Conservation (phyloP, 352 stramenopile genomes). For the Globisporangium megalacanthum region DNA sequence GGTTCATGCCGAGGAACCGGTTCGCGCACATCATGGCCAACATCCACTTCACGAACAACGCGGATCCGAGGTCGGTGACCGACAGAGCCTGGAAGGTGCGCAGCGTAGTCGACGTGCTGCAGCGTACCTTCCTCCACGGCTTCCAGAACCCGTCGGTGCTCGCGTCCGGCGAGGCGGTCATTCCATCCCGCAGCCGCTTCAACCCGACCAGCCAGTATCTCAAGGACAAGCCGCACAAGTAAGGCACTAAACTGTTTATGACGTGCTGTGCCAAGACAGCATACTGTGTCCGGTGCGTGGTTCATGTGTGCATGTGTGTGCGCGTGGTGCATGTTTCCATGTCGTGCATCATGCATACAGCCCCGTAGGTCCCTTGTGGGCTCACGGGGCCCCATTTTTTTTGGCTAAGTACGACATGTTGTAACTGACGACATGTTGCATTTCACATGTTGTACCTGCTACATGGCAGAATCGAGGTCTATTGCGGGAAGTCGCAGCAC, state of each 20-base stretch:
- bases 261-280: background rate
- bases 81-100: too few relatives aligned
- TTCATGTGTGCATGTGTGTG: background rate
- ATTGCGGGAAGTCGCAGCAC: background rate
- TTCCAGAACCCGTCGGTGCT: constrained; percentile 1
- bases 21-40: constrained; percentile 12
- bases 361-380: background rate
- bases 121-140: constrained; percentile 5
- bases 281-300: background rate
- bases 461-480: background rate
- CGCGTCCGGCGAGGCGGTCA: constrained; percentile 1
- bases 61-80: background rate
- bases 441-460: background rate
- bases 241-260: background rate
- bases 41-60: constrained; percentile 12
- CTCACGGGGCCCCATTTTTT: background rate
- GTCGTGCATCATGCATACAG: background rate
- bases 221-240: too few relatives aligned
- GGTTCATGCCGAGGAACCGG: background rate
- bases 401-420: constrained; percentile 1
- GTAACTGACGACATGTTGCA: background rate
- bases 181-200: background rate
- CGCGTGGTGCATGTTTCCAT: background rate
- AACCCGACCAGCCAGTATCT: background rate
- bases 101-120: background rate